Evolutionary conservation across 2,329 filamentous ascomycete genomes (phyloP).

Genomic region (Trichoderma atroviride): DNA sequence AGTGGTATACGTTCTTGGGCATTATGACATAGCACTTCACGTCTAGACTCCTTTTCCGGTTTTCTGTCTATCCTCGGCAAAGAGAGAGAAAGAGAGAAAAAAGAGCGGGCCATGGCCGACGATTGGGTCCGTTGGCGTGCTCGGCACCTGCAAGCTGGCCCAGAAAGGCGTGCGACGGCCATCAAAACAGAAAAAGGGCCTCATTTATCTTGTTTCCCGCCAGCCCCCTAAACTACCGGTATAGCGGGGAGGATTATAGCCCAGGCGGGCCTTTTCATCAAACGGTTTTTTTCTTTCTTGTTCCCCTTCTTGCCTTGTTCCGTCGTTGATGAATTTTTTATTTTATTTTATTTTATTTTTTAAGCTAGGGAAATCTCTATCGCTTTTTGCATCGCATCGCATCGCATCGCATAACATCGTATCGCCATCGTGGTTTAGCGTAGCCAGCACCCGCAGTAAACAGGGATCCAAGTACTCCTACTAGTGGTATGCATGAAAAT

Average conservation of each 20-base stretch:
- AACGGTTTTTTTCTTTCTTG: background rate
- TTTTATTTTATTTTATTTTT: background rate
- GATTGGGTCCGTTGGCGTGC: background rate
- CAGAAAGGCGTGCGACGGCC: background rate
- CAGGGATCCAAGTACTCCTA: background rate
- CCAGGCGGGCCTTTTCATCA: background rate
- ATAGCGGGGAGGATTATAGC: background rate
- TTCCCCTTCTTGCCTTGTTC: background rate
- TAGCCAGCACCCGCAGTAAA: background rate
- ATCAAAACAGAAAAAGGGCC: background rate
- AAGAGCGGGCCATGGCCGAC: background rate
- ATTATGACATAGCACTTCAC: background rate
- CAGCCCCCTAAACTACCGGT: background rate
- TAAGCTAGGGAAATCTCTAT: background rate
- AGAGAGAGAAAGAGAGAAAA: background rate
- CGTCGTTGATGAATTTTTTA: background rate
- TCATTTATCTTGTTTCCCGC: background rate
- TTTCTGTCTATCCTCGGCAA: background rate
- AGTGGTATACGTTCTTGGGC: background rate
- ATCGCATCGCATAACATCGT: background rate
- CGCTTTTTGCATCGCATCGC: background rate
- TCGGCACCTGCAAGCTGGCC: background rate
- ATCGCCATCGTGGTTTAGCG: background rate
- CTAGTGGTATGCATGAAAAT: background rate
- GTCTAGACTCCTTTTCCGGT: too few relatives aligned